These are phyloP conservation scores for Caloboletus firmus DNA, from an alignment of 1,284 basidiomycete genomes.

Conservation along the genomic window DNA sequence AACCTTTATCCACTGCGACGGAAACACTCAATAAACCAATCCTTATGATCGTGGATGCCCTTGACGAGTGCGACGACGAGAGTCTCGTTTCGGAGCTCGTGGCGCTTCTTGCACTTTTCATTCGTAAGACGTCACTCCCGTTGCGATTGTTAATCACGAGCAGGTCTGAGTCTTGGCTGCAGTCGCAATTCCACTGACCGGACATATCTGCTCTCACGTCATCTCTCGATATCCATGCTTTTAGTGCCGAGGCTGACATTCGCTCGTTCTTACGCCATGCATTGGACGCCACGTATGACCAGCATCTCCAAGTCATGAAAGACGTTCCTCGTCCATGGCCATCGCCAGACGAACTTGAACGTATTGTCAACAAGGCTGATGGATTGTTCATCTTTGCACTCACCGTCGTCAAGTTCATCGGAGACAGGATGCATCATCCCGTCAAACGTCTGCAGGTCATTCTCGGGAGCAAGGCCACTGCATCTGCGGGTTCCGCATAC, in stretches of 20 bases:
- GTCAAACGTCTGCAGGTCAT: slow-evolving; percentile 16
- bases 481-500: slow-evolving; percentile 14
- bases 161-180: slow-evolving; percentile 18
- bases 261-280: slow-evolving; percentile 20
- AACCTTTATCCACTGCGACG: slow-evolving; percentile 9
- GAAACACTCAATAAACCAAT: not conserved
- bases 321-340: slow-evolving; percentile 28
- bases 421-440: slow-evolving; percentile 15
- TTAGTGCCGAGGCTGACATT: slow-evolving; percentile 22
- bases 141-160: not conserved
- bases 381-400: slow-evolving; percentile 32
- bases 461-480: slow-evolving; percentile 8
- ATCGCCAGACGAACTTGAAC: slow-evolving; percentile 16
- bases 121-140: not conserved
- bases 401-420: slow-evolving; percentile 24
- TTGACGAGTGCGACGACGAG: slow-evolving; percentile 26
- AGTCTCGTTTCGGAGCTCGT: slow-evolving; percentile 12
- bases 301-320: slow-evolving; percentile 21
- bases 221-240: slow-evolving; percentile 16
- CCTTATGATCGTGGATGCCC: slow-evolving; percentile 22
- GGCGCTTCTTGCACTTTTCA: not conserved
- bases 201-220: slow-evolving; percentile 7
- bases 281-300: slow-evolving; percentile 11
- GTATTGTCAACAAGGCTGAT: slow-evolving; percentile 20
- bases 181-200: slow-evolving; percentile 6